phyloP scores from a whole-genome alignment of 768 basidiomycete species.

The Pulveroboletus sp. region DNA sequence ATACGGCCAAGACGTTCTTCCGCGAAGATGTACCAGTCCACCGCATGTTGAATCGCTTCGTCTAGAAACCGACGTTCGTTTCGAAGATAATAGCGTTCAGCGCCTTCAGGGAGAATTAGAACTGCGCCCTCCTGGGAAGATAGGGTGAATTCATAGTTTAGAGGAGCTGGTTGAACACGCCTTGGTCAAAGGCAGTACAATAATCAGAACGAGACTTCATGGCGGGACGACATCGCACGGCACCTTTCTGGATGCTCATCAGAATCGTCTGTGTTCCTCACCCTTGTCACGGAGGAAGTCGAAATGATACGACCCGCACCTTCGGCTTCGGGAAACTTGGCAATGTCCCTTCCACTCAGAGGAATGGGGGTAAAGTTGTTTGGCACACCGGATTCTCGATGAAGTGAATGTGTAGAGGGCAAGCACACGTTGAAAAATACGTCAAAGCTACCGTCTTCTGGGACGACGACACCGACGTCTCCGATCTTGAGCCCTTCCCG shows the following conservation, averaged over 20 bases:
- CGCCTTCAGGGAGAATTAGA: constrained; percentile 31
- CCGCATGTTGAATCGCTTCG: constrained; percentile 18
- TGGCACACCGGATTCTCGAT: constrained; percentile 18
- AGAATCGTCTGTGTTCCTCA: not conserved
- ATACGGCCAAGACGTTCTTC: constrained; percentile 16
- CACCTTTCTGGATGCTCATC: constrained; percentile 3
- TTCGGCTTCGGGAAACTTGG: constrained; percentile 8
- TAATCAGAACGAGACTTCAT: not conserved
- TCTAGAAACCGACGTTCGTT: constrained; percentile 17
- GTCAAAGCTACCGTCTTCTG: constrained; percentile 31
- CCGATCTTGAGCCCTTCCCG: constrained; percentile 30
- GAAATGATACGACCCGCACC: constrained; percentile 9
- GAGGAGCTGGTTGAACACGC: not conserved
- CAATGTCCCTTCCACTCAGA: constrained; percentile 8
- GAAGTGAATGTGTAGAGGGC: constrained; percentile 22
- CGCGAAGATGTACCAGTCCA: constrained; percentile 28
- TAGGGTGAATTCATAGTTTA: constrained; percentile 11
- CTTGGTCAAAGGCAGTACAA: not conserved
- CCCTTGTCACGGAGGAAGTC: constrained; percentile 7
- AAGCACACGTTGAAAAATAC: constrained; percentile 35
- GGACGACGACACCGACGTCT: constrained; percentile 32
- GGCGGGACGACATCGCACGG: not conserved
- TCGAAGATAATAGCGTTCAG: constrained; percentile 19
- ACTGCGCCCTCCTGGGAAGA: constrained; percentile 28
- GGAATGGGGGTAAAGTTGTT: constrained; percentile 22